These are phyloP conservation scores for Quambalaria eucalypti DNA, from an alignment of 1,284 basidiomycete genomes.

Conservation along the genomic window DNA sequence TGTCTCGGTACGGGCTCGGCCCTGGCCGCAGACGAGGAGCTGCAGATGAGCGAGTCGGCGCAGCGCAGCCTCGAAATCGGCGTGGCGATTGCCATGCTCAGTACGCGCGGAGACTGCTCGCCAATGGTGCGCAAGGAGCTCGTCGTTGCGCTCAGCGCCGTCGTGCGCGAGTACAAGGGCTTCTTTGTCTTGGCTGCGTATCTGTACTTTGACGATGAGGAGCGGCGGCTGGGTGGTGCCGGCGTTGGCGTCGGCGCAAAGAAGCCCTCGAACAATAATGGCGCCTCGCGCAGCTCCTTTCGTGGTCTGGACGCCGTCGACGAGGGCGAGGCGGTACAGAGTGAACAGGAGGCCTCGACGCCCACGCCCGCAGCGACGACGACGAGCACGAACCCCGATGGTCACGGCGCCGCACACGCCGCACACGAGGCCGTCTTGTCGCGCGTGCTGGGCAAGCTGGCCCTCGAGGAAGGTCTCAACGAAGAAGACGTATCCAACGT, in stretches of 20 bases:
- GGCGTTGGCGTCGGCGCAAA: background rate
- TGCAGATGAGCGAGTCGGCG: slow-evolving; percentile 55
- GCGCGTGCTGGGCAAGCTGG: slow-evolving; percentile 62
- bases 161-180: slow-evolving; percentile 91
- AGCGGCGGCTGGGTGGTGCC: slow-evolving; percentile 15
- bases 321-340: too few species aligned
- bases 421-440: slow-evolving; percentile 59
- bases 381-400: background rate
- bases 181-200: slow-evolving; percentile 93
- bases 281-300: background rate
- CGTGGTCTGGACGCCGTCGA: slow-evolving; percentile 53
- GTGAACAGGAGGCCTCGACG: background rate
- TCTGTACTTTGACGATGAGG: slow-evolving; percentile 77
- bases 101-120: slow-evolving; percentile 81
- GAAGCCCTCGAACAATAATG: background rate
- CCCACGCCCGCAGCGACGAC: background rate
- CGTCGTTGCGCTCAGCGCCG: slow-evolving; percentile 77
- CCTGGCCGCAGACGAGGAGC: slow-evolving; percentile 57
- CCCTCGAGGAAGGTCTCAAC: slow-evolving; percentile 56
- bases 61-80: slow-evolving; percentile 57
- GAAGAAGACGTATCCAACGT: slow-evolving; percentile 69
- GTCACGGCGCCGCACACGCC: background rate
- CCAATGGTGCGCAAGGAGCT: slow-evolving; percentile 94
- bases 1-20: slow-evolving; percentile 73
- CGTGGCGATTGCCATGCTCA: slow-evolving; percentile 55